Percentiles rank a stretch among this genome's conserved stretches.
phyloP scores from a whole-genome alignment of 2,329 filamentous ascomycete genomes.

The Alternaria brassicicola region DNA sequence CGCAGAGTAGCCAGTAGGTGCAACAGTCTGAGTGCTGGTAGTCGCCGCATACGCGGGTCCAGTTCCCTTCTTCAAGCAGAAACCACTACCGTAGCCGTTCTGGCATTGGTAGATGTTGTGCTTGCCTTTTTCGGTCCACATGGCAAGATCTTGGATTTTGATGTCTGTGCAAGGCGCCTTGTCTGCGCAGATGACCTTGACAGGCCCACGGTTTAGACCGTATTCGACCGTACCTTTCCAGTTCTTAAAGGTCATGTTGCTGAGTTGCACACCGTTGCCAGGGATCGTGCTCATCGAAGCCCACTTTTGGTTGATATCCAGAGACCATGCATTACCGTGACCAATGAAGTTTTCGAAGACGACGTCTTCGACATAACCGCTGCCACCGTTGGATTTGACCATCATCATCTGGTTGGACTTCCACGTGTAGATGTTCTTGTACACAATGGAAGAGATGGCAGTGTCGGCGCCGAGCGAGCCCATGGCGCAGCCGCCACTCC shows the following conservation, averaged over 20 bases:
- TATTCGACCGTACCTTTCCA: constrained; percentile 62
- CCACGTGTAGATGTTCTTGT: constrained; percentile 64
- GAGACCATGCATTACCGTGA: constrained; percentile 63
- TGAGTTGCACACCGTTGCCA: constrained; percentile 60
- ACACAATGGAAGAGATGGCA: constrained; percentile 60
- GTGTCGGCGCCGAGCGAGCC: constrained; percentile 60
- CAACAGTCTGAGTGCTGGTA: constrained; percentile 44
- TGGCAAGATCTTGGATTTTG: constrained; percentile 57
- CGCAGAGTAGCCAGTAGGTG: constrained; percentile 49
- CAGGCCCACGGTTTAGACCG: constrained; percentile 58
- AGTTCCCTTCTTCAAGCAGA: constrained; percentile 52
- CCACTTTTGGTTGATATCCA: constrained; percentile 64
- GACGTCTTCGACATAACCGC: constrained; percentile 58
- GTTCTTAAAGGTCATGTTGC: constrained; percentile 60
- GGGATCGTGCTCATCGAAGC: constrained; percentile 47
- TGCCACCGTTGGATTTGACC: constrained; percentile 67
- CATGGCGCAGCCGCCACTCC: constrained; percentile 64
- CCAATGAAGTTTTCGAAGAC: constrained; percentile 66
- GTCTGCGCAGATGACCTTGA: constrained; percentile 60
- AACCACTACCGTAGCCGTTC: constrained; percentile 57
- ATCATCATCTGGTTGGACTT: constrained; percentile 68
- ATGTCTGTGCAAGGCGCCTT: constrained; percentile 60
- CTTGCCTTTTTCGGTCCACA: constrained; percentile 59
- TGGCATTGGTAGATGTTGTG: constrained; percentile 55
- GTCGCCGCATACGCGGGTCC: constrained; percentile 37